Percentiles rank a stretch among this genome's conserved stretches.
Conservation (phyloP, 352 stramenopile species). For the Globisporangium barbulae region DNA sequence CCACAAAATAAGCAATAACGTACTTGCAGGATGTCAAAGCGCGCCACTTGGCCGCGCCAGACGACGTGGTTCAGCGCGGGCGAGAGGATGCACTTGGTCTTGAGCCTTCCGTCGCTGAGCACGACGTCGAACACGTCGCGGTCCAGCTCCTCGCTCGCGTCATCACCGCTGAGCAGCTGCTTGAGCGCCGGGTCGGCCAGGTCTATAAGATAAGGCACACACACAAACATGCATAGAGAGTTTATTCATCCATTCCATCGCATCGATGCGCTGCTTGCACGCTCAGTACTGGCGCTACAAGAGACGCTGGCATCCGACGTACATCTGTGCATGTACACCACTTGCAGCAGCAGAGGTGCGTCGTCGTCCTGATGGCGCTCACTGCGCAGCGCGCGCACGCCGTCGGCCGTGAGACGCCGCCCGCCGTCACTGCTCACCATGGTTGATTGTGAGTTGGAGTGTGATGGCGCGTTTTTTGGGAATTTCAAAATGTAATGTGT, state of each 20-base stretch:
- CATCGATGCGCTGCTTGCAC: neutral
- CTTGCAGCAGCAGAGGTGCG: slow-evolving; percentile 33
- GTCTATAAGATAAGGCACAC: slow-evolving; percentile 26
- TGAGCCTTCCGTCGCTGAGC: slow-evolving; percentile 45
- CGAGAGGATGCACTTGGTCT: slow-evolving; percentile 46
- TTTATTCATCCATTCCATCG: neutral
- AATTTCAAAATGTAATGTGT: too few species aligned
- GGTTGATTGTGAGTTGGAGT: too few species aligned
- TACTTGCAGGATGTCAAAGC: slow-evolving; percentile 34
- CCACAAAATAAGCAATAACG: slow-evolving; percentile 4
- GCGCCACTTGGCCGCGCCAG: slow-evolving; percentile 30
- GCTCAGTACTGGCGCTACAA: neutral
- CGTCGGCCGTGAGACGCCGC: slow-evolving; percentile 31
- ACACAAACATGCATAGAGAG: neutral
- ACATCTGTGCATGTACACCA: slow-evolving; percentile 61
- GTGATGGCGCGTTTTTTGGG: too few species aligned
- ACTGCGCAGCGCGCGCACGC: slow-evolving; percentile 29
- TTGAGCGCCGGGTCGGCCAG: slow-evolving; percentile 42
- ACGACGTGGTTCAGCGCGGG: slow-evolving; percentile 36
- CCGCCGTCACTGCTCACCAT: neutral
- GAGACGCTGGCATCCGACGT: neutral
- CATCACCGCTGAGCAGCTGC: slow-evolving; percentile 22
- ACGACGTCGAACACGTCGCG: slow-evolving; percentile 60
- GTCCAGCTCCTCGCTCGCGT: slow-evolving; percentile 12
- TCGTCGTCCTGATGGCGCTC: slow-evolving; percentile 9